These are phyloP conservation scores for Colletotrichum orchidophilum DNA, from an alignment of 2,329 filamentous ascomycete genomes.

Conservation along the genomic window DNA sequence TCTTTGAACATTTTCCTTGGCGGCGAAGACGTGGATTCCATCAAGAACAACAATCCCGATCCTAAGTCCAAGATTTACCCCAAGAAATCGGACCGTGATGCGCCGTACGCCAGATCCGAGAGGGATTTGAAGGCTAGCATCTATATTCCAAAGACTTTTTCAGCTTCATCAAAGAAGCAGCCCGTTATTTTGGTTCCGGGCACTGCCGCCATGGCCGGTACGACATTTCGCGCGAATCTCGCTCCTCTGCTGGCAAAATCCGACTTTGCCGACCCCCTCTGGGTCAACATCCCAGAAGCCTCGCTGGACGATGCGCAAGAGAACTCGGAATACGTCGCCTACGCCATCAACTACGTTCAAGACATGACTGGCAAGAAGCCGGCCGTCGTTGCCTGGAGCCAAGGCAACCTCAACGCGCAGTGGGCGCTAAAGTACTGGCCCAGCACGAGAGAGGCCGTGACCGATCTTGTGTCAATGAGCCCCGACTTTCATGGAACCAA, in stretches of 20 bases:
- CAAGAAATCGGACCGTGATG: conserved; percentile 49
- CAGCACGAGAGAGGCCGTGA: conserved; percentile 52
- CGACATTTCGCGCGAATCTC: conserved; percentile 57
- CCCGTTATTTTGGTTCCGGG: conserved; percentile 64
- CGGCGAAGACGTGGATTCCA: neutral
- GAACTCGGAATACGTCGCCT: conserved; percentile 65
- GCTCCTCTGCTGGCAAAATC: conserved; percentile 55
- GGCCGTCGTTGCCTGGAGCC: conserved; percentile 61
- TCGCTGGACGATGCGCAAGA: conserved; percentile 58
- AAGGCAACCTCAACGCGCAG: conserved; percentile 63
- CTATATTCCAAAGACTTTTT: conserved; percentile 59
- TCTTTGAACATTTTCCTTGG: neutral
- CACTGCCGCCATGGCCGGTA: conserved; percentile 47
- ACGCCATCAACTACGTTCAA: conserved; percentile 66
- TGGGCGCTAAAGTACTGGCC: conserved; percentile 69
- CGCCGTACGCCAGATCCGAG: conserved; percentile 58
- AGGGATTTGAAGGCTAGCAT: conserved; percentile 58
- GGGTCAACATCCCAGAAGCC: conserved; percentile 63
- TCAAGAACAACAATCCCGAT: neutral
- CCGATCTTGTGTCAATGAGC: conserved; percentile 61
- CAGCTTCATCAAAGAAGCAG: conserved; percentile 49
- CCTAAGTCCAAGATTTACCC: conserved; percentile 44
- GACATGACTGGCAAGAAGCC: conserved; percentile 50
- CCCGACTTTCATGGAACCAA: conserved; percentile 55
- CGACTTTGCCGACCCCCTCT: conserved; percentile 58